A percentile compares a stretch with the other conserved stretches of the same genome.
Evolutionary conservation across 129 eudicot genomes (phyloP).

Genomic region (Flaveria linearis): DNA sequence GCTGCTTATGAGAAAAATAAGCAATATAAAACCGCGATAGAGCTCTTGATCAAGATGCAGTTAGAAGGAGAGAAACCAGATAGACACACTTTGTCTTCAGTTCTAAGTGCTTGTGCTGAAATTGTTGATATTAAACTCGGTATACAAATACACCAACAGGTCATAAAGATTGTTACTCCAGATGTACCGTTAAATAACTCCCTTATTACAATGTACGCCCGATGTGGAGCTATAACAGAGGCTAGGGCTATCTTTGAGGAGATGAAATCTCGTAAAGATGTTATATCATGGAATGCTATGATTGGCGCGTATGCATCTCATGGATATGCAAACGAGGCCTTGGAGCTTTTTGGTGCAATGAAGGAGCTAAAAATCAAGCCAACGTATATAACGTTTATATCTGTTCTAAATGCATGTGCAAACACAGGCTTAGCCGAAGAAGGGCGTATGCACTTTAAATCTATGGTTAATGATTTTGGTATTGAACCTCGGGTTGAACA

Average conservation of each 20-base stretch:
- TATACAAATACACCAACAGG: conserved; percentile 70
- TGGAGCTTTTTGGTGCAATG: conserved; percentile 69
- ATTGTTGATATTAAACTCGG: conserved; percentile 55
- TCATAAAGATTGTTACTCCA: conserved; percentile 55
- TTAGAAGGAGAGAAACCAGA: conserved; percentile 67
- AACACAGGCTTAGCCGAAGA: conserved; percentile 69
- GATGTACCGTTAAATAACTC: conserved; percentile 78
- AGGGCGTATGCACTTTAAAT: conserved; percentile 55
- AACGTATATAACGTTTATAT: conserved; percentile 72
- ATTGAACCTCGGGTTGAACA: conserved; percentile 68
- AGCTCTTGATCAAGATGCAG: conserved; percentile 63
- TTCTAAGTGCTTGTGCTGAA: conserved; percentile 65
- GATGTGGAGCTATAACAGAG: conserved; percentile 68
- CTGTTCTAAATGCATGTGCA: conserved; percentile 76
- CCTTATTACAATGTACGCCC: conserved; percentile 85
- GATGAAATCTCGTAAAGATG: conserved; percentile 53
- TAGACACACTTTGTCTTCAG: conserved; percentile 69
- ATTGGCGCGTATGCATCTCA: conserved; percentile 85
- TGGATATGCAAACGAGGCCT: conserved; percentile 63
- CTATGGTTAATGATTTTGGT: conserved; percentile 65
- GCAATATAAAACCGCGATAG: conserved; percentile 45
- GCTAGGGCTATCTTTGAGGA: conserved; percentile 66
- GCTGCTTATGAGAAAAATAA: conserved; percentile 62
- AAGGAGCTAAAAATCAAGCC: conserved; percentile 52
- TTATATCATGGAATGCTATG: conserved; percentile 63